phyloP scores from a whole-genome alignment of 768 basidiomycete genomes.

The Lentinula edodes region DNA sequence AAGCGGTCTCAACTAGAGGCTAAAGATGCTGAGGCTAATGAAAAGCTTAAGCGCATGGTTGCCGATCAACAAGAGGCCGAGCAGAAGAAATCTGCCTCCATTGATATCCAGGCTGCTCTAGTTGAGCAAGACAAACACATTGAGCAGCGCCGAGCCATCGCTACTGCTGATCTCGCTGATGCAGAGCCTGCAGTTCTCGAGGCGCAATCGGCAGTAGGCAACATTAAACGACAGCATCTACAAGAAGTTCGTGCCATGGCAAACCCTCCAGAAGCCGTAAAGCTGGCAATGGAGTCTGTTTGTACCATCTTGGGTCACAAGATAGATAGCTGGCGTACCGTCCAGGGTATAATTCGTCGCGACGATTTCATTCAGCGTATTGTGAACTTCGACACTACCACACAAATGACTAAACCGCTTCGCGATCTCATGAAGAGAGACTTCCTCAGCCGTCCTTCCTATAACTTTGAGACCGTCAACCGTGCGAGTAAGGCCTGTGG shows the following conservation, averaged over 20 bases:
- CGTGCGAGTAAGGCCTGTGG: constrained; percentile 96
- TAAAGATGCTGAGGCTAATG: constrained; percentile 94
- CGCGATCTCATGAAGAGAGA: constrained; percentile 91
- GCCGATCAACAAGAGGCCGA: constrained; percentile 98
- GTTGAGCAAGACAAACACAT: constrained; percentile 90
- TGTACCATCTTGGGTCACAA: constrained; percentile 95
- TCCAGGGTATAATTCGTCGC: constrained; percentile 91
- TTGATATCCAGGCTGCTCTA: constrained; percentile 91
- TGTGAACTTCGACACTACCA: constrained; percentile 89
- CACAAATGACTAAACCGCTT: constrained; percentile 83
- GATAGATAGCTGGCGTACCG: constrained; percentile 94
- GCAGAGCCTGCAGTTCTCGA: constrained; percentile 97
- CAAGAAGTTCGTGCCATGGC: constrained; percentile 98
- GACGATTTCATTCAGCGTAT: constrained; percentile 97
- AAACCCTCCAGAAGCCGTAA: constrained; percentile 96
- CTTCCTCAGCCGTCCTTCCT: constrained; percentile 84
- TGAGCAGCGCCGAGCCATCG: constrained; percentile 79
- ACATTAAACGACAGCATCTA: constrained; percentile 91
- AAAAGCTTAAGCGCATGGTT: constrained; percentile 97
- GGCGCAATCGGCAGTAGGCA: constrained; percentile 93
- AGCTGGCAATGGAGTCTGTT: constrained; percentile 97
- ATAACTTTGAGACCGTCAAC: constrained; percentile 90
- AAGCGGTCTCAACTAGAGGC: constrained; percentile 90
- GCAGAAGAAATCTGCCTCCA: constrained; percentile 94
- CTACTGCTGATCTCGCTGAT: constrained; percentile 93